Percentiles rank a stretch among this genome's conserved stretches.
phyloP scores from a whole-genome alignment of 768 basidiomycete genomes.

The Pisolithus sp. region DNA sequence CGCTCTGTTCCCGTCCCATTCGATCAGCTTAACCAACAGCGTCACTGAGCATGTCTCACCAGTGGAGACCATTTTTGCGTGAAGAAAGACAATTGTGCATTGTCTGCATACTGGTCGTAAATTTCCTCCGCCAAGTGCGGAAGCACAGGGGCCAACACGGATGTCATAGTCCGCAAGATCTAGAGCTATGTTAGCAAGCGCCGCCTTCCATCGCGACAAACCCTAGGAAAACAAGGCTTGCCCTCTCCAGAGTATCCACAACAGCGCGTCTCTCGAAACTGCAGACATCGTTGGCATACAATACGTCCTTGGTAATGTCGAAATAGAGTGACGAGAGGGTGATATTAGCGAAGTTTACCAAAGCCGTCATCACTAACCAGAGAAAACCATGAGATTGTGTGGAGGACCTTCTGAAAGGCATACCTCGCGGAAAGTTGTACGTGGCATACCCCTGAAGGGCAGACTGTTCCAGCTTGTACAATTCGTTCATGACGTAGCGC shows the following conservation, averaged over 20 bases:
- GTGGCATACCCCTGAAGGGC: constrained; percentile 63
- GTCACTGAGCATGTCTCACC: constrained; percentile 35
- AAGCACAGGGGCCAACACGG: constrained; percentile 75
- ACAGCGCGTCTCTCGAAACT: constrained; percentile 56
- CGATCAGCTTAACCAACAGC: not conserved
- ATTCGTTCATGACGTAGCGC: constrained; percentile 78
- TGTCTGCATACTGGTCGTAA: constrained; percentile 29
- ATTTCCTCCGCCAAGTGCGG: constrained; percentile 93
- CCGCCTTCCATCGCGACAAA: not conserved
- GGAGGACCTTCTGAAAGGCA: not conserved
- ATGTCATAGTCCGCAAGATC: constrained; percentile 62
- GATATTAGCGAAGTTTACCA: constrained; percentile 74
- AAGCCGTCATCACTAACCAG: constrained; percentile 55
- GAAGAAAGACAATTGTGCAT: constrained; percentile 54
- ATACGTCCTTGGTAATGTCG: constrained; percentile 81
- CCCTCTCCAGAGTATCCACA: constrained; percentile 67
- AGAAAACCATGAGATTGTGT: not conserved
- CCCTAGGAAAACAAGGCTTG: constrained; percentile 23
- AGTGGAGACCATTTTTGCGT: constrained; percentile 59
- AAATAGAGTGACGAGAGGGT: constrained; percentile 90
- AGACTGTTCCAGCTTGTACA: constrained; percentile 62
- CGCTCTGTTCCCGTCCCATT: constrained; percentile 31
- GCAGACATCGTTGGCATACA: constrained; percentile 64
- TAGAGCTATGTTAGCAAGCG: constrained; percentile 20
- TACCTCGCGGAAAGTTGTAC: constrained; percentile 83